These are phyloP conservation scores for Orbilia blumenaviensis DNA, from an alignment of 2,329 filamentous ascomycete genomes.

Conservation along the genomic window DNA sequence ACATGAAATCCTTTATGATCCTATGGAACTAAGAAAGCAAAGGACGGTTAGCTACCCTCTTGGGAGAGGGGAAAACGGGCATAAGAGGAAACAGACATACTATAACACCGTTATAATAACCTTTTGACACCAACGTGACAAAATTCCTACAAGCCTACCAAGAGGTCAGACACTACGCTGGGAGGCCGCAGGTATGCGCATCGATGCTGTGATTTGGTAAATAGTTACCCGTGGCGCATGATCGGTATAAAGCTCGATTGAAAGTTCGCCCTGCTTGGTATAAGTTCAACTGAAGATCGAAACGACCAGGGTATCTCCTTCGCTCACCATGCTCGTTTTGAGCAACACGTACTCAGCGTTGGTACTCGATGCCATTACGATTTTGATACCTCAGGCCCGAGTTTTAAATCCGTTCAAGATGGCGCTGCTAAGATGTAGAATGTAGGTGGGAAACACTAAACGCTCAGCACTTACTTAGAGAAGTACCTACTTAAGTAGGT, in stretches of 20 bases:
- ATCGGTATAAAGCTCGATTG: slow-evolving; percentile 85
- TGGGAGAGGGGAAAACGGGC: not conserved
- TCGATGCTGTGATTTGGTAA: not conserved
- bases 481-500: not conserved
- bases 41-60: not conserved
- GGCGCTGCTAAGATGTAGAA: too few relatives aligned
- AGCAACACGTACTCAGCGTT: slow-evolving; percentile 81
- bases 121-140: slow-evolving; percentile 76
- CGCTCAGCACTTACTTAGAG: not conserved
- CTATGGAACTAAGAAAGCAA: slow-evolving; percentile 76
- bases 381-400: not conserved
- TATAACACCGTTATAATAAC: slow-evolving; percentile 85
- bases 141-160: slow-evolving; percentile 86
- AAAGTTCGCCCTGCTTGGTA: slow-evolving; percentile 75
- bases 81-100: slow-evolving; percentile 17
- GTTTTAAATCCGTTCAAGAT: not conserved
- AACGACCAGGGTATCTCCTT: not conserved
- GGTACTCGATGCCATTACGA: slow-evolving; percentile 60
- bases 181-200: not conserved
- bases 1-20: slow-evolving; percentile 91
- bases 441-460: not conserved
- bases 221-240: slow-evolving; percentile 78
- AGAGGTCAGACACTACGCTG: slow-evolving; percentile 26
- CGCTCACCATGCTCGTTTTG: slow-evolving; percentile 81
- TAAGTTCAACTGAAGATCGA: not conserved